Evolutionary conservation across 2,329 filamentous ascomycete species (phyloP), one percentile per base, ranked within the genome.

Genomic region (Raffaelea deltoideospora): DNA sequence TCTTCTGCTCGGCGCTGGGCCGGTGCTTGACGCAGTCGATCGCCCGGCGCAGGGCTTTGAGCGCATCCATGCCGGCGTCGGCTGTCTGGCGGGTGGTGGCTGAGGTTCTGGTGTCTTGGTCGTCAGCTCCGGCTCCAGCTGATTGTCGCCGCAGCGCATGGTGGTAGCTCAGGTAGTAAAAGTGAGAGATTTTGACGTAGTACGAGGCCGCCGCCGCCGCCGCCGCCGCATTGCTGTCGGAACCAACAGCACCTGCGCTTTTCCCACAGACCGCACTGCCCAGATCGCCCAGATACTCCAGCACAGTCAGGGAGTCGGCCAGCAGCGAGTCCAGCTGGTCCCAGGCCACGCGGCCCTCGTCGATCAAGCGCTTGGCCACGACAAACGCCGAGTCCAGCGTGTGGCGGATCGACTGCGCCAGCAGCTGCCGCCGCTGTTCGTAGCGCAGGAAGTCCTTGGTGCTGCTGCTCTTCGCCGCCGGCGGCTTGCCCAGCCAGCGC

Each of bases 131-230:
- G n/a, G n/a, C n/a, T n/a, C n/a, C n/a, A n/a, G n/a, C n/a, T n/a
- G n/a, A n/a, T n/a, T n/a, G n/a, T 57, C 68, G 69, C 13, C 63
- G 57, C 41, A 72, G 50, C 31, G 64, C 59, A n/a, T n/a, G n/a
- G 15, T 69, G 56, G 48, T 74, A 73, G 33, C 71, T 63, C n/a
- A 72, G 61, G 50, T 77, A 84, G 50, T 83, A 83, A 3, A 81
- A 63, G 46, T 79, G 77, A 0, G 79, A 84, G 20, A 84, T 69
- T 47, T 76, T 81, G 42, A 79, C 66, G 39, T 71, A 62, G 44
- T 75, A 72, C 3, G 59, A 49, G 3, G 41, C 35, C 1, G 43
- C 38, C 1, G 43, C 37, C 20, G 56, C 55, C 15, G 45, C 35
- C 7, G 48, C 40, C 35, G 46, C 50, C n/a, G 49, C 40, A n/a